phyloP scores from a whole-genome alignment of 305 asterid genomes.

The Fraxinus ornus region DNA sequence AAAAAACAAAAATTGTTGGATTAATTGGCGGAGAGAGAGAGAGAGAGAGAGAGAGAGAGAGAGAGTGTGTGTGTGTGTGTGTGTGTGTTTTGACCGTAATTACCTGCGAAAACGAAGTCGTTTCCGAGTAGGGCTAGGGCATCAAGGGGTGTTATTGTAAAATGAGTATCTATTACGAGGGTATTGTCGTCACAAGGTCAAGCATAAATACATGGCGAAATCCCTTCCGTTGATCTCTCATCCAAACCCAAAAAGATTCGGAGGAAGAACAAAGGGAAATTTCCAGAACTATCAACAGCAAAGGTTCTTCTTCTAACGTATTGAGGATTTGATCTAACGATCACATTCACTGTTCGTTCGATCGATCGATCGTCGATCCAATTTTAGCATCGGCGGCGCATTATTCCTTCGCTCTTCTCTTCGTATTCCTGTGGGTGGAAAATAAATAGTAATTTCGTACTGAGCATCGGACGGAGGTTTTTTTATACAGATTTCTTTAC shows the following conservation, averaged over 20 bases:
- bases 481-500: neutral
- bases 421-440: neutral
- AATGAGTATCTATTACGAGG: slow-evolving; percentile 26
- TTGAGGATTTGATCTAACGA: neutral
- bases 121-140: slow-evolving; percentile 27
- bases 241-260: slow-evolving; percentile 10
- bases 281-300: neutral
- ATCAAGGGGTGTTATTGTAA: slow-evolving; percentile 34
- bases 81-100: slow-evolving; percentile 18
- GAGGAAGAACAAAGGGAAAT: slow-evolving; percentile 9
- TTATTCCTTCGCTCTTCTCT: neutral
- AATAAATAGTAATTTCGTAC: neutral
- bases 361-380: neutral
- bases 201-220: slow-evolving; percentile 45
- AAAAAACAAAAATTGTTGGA: neutral
- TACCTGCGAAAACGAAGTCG: slow-evolving; percentile 2
- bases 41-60: neutral
- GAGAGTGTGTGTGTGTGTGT: neutral
- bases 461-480: neutral
- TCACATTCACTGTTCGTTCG: neutral
- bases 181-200: slow-evolving; percentile 38
- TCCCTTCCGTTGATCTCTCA: slow-evolving; percentile 35
- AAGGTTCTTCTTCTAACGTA: neutral
- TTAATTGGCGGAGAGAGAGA: neutral
- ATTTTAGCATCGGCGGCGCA: neutral